These are phyloP conservation scores for Lipomyces yamanashiensis DNA, from an alignment of 805 yeast genomes.

Conservation along the genomic window DNA sequence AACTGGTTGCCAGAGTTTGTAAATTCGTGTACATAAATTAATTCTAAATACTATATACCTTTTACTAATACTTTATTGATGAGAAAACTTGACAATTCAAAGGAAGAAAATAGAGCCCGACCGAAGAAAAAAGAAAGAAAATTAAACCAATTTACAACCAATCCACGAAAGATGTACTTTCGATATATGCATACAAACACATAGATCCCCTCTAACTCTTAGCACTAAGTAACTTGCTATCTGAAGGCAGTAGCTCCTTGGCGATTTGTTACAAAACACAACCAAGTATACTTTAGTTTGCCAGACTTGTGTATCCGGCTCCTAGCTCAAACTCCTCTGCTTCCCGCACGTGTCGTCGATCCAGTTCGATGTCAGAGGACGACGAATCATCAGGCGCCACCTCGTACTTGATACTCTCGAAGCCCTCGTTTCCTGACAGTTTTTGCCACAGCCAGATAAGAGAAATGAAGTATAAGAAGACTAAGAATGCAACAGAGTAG, in stretches of 20 bases:
- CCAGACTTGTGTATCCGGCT: slow-evolving; percentile 2
- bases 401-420: slow-evolving; percentile 27
- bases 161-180: not conserved
- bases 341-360: slow-evolving; percentile 21
- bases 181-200: not conserved
- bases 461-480: slow-evolving; percentile 53
- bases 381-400: slow-evolving; percentile 30
- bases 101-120: not conserved
- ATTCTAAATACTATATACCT: not conserved
- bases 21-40: not conserved
- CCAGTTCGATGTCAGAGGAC: slow-evolving; percentile 27
- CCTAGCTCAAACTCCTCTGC: slow-evolving; percentile 27
- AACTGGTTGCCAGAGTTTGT: not conserved
- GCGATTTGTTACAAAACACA: too few relatives aligned
- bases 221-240: not conserved
- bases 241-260: too few relatives aligned
- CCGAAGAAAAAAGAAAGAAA: not conserved
- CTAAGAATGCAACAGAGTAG: slow-evolving; percentile 71
- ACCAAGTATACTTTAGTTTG: not conserved
- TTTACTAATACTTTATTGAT: not conserved
- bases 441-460: slow-evolving; percentile 43
- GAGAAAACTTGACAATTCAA: not conserved
- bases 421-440: slow-evolving; percentile 2
- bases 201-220: not conserved
- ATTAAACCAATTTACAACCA: not conserved